These are phyloP conservation scores for Przewalskia tangutica DNA, from an alignment of 257 asterid species.

Conservation along the genomic window DNA sequence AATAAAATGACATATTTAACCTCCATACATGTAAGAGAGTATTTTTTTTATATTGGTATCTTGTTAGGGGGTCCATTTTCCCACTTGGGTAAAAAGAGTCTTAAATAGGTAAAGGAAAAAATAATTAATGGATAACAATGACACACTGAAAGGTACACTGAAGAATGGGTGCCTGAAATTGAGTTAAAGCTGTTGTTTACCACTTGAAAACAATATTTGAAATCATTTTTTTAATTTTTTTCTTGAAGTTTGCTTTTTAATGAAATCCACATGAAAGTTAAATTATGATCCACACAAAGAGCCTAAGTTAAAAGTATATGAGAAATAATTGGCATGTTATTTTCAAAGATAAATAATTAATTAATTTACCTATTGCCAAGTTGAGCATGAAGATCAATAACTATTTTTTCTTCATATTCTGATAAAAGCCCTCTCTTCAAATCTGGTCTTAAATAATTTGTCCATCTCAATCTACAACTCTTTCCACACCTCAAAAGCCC, in stretches of 20 bases:
- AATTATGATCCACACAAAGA: background rate
- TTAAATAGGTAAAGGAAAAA: background rate
- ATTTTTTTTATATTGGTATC: background rate
- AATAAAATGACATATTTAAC: background rate
- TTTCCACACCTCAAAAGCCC: conserved; percentile 91
- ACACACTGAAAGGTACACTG: conserved; percentile 4
- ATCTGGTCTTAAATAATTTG: conserved; percentile 86
- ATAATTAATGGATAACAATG: conserved; percentile 9
- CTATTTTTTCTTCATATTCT: conserved; percentile 80
- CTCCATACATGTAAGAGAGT: background rate
- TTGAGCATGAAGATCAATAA: conserved; percentile 95
- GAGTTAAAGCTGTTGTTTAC: conserved; percentile 14
- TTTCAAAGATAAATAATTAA: background rate
- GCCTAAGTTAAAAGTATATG: background rate
- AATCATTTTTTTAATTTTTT: background rate
- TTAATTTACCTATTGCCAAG: conserved; percentile 73
- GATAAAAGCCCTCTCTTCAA: conserved; percentile 88
- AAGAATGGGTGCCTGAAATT: conserved; percentile 9
- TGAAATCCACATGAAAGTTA: background rate
- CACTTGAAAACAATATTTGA: conserved; percentile 2
- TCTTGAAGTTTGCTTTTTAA: background rate
- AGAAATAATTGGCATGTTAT: background rate
- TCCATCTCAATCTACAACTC: conserved; percentile 95
- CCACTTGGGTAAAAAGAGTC: background rate
- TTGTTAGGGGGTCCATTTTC: background rate